These are phyloP conservation scores for Pythium coloratum DNA, from an alignment of 352 stramenopile species.

Conservation along the genomic window DNA sequence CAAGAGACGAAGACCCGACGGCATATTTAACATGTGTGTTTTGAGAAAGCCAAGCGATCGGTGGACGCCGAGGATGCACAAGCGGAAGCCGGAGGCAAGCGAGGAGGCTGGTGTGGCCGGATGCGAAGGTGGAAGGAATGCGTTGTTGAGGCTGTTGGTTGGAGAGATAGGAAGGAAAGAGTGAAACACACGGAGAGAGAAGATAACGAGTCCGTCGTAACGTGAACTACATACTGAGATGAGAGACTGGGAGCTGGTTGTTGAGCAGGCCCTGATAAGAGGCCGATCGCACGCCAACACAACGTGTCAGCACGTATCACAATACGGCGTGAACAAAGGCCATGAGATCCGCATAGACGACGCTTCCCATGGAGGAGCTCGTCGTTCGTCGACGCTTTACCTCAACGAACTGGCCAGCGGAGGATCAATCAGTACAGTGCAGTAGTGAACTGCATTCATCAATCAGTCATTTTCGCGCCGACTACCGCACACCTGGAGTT, in stretches of 20 bases:
- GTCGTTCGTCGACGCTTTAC: neutral
- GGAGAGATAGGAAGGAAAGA: neutral
- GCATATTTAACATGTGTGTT: conserved; percentile 13
- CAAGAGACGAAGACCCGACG: neutral
- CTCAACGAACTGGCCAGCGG: neutral
- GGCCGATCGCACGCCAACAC: too few relatives aligned
- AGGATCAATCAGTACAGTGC: neutral
- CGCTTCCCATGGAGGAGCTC: neutral
- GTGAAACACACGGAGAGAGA: neutral
- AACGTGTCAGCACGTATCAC: too few relatives aligned
- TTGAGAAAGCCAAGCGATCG: neutral
- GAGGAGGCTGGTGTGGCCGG: neutral
- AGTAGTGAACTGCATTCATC: neutral
- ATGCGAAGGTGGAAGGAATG: neutral
- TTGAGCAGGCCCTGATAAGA: too few relatives aligned
- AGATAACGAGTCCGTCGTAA: neutral
- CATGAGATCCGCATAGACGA: neutral
- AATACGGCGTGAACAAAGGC: too few relatives aligned
- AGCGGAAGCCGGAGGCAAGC: neutral
- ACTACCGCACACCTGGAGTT: neutral
- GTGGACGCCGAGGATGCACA: neutral
- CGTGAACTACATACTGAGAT: neutral
- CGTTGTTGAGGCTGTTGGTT: too few relatives aligned
- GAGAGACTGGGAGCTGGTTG: neutral
- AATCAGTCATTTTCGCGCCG: neutral